phyloP scores from a whole-genome alignment of 257 asterid genomes.

The Paraleonurus japonicus region DNA sequence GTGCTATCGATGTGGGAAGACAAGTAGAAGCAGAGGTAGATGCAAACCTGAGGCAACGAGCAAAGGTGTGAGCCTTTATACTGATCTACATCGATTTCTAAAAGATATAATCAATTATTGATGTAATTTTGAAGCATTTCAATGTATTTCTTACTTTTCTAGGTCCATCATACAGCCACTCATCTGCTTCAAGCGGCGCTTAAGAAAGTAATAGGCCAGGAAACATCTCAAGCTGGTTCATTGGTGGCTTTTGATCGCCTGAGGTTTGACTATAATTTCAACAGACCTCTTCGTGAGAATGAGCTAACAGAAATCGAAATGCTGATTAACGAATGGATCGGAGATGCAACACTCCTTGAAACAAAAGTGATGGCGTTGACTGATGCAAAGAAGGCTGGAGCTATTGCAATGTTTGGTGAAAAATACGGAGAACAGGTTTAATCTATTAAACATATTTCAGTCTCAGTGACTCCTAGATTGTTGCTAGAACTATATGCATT shows the following conservation, averaged over 20 bases:
- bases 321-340: conserved; percentile 81
- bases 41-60: conserved; percentile 78
- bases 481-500: background rate
- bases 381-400: conserved; percentile 95
- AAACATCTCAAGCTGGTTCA: conserved; percentile 98
- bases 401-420: conserved; percentile 97
- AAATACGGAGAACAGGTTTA: conserved; percentile 89
- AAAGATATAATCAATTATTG: background rate
- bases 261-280: conserved; percentile 90
- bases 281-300: conserved; percentile 64
- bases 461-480: background rate
- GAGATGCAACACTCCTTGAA: conserved; percentile 71
- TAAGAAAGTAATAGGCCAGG: conserved; percentile 79
- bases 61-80: conserved; percentile 52
- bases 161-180: conserved; percentile 97
- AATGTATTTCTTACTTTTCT: conserved; percentile 14
- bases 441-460: conserved; percentile 14
- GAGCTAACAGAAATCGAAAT: conserved; percentile 77
- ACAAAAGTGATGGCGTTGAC: conserved; percentile 70
- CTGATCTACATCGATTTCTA: background rate
- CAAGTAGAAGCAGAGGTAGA: conserved; percentile 90
- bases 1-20: conserved; percentile 63
- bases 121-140: background rate
- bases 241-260: conserved; percentile 92
- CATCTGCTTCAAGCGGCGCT: conserved; percentile 97